phyloP scores from a whole-genome alignment of 73 alveolate genomes.

The Effrenium voratum region DNA sequence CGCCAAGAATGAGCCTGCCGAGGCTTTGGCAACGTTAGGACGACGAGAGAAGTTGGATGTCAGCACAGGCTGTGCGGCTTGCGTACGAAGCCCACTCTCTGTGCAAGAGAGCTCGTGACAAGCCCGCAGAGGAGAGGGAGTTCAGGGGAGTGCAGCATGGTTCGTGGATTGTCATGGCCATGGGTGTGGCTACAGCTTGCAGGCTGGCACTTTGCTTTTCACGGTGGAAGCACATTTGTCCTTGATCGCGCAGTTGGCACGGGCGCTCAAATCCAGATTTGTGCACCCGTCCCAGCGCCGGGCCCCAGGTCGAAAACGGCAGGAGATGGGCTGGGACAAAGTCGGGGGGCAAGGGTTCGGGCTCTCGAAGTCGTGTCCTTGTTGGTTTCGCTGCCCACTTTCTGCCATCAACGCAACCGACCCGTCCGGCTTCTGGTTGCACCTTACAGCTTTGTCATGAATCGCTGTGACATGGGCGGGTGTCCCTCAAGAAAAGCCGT shows the following conservation, averaged over 20 bases:
- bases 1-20: slow-evolving; percentile 89
- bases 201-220: slow-evolving; percentile 84
- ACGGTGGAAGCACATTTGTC: slow-evolving; percentile 85
- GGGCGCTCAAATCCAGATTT: neutral
- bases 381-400: no score
- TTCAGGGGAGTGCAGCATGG: neutral
- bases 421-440: no score
- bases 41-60: neutral
- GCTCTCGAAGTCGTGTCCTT: neutral
- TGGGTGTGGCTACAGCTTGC: neutral
- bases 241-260: slow-evolving; percentile 69
- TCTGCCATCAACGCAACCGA: no score
- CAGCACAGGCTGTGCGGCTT: slow-evolving; percentile 77
- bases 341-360: no score
- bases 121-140: slow-evolving; percentile 63
- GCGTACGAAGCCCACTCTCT: slow-evolving; percentile 89
- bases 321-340: neutral
- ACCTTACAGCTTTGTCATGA: no score
- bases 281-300: neutral
- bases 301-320: slow-evolving; percentile 37
- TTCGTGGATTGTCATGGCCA: neutral
- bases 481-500: no score
- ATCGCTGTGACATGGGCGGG: no score
- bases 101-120: slow-evolving; percentile 84
- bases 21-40: neutral